Evolutionary conservation across 192 early-diverging fungal genomes (phyloP), one percentile per base, ranked within the genome.

Genomic region (Martensiomyces pterosporus): DNA sequence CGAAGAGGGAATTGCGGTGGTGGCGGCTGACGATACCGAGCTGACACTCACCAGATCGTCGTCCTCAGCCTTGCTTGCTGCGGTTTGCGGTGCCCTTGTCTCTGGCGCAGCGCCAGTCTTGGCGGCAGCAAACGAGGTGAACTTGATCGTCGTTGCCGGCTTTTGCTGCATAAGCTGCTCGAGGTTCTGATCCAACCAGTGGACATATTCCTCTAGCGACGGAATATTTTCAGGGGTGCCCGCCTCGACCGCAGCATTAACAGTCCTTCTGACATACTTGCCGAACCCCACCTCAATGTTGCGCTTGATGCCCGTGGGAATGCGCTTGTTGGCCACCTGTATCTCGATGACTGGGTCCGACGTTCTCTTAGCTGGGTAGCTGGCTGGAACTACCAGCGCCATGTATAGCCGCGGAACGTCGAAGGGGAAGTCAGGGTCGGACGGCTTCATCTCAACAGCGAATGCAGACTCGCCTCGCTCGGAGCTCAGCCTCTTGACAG

Each of bases 371-470:
- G 60, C 19, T 6, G 79, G 83, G 34, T 87, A 86, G 18, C 40
- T 35, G 5, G 43, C 44, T 0, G 89, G 88, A 2, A 91, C 61
- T 9, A 55, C 44, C 14, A 90, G 57, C n/a, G 76, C 77, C 24
- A 89, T 24, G 29, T 78, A 57, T 17, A 91, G 57, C n/a, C 64
- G 53, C 23, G 77, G 60, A 33, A 91, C 63, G 37, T 90, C 88
- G 44, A 75, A 91, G 12, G 89, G 86, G 44, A 91, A 91, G 46
- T 91, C 89, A 17, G 89, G 89, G 37, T 90, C 87, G 1, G 65
- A 75, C 9, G 71, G 71, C 47, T 26, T 35, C 71, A 75, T 63
- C 42, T 75, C 71, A 9, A 75, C 51, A 18, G 71, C 64, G 43
- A 67, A 51, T 8, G 71, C 71, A 3, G 59, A 42, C 15, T 63